A percentile compares a stretch with the other conserved stretches of the same genome.
Conservation (phyloP, 768 basidiomycete genomes). For the Tulasnella sp. region DNA sequence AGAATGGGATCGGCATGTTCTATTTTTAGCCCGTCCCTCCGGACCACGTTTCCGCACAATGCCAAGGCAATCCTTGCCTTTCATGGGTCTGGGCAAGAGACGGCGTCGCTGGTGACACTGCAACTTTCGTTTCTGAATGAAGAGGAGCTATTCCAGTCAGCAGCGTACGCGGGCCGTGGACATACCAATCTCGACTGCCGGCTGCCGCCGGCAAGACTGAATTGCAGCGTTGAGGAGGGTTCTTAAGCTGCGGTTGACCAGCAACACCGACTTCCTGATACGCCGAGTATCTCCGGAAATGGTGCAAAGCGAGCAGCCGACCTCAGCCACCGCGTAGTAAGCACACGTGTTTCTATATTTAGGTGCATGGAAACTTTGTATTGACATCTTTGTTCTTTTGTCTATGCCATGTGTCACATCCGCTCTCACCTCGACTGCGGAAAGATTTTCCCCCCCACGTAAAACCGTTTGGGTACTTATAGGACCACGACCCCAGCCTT, state of each 20-base stretch:
- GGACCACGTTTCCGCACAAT: background rate
- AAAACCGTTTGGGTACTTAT: background rate
- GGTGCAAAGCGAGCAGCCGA: background rate
- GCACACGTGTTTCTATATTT: background rate
- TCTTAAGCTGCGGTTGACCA: background rate
- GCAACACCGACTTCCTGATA: background rate
- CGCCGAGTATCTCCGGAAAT: background rate
- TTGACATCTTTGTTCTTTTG: background rate
- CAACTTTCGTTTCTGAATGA: background rate
- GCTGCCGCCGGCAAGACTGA: background rate
- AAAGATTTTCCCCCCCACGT: background rate
- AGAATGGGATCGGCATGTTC: background rate
- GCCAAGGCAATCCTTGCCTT: background rate
- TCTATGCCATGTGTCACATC: background rate
- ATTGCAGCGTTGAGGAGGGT: background rate
- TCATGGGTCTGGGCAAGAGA: background rate
- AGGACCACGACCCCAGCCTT: background rate
- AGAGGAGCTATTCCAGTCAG: background rate
- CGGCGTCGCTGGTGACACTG: background rate
- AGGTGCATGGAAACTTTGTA: background rate
- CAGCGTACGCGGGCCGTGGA: background rate
- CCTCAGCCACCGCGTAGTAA: background rate
- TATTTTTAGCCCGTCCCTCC: background rate
- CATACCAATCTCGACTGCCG: background rate
- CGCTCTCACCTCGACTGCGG: background rate